Evolutionary conservation across 345 rosid genomes (phyloP).

Genomic region (Aurinia saxatilis): DNA sequence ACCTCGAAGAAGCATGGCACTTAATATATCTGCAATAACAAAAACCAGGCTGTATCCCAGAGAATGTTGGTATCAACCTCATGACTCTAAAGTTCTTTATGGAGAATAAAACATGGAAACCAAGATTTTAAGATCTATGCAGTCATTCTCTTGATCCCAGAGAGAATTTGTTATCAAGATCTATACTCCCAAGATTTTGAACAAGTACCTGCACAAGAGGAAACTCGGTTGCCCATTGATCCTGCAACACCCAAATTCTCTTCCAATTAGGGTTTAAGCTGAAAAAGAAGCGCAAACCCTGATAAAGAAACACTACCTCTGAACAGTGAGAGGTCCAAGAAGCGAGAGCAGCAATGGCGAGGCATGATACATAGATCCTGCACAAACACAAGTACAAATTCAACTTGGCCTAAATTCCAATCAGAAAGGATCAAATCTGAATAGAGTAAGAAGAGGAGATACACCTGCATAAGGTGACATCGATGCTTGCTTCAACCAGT

Average conservation of each 20-base stretch:
- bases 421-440: neutral
- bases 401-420: too few relatives aligned
- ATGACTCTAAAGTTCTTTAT: neutral
- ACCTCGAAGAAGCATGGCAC: slow-evolving; percentile 72
- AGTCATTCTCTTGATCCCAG: neutral
- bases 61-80: slow-evolving; percentile 26
- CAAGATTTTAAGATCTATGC: too few relatives aligned
- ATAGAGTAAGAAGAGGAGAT: neutral
- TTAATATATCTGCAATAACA: slow-evolving; percentile 73
- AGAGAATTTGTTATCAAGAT: neutral
- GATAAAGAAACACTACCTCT: slow-evolving; percentile 36
- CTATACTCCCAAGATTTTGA: neutral
- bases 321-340: slow-evolving; percentile 74
- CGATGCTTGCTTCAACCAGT: slow-evolving; percentile 87
- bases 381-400: neutral
- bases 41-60: slow-evolving; percentile 78
- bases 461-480: slow-evolving; percentile 97
- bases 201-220: slow-evolving; percentile 58
- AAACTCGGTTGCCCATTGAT: slow-evolving; percentile 69
- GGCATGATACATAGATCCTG: slow-evolving; percentile 98
- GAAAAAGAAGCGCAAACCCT: neutral
- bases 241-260: slow-evolving; percentile 35
- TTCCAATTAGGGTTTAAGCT: neutral
- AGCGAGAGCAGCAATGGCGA: slow-evolving; percentile 76
- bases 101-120: neutral